phyloP scores from a whole-genome alignment of 768 basidiomycete species.

The Sarcomyxa edulis region DNA sequence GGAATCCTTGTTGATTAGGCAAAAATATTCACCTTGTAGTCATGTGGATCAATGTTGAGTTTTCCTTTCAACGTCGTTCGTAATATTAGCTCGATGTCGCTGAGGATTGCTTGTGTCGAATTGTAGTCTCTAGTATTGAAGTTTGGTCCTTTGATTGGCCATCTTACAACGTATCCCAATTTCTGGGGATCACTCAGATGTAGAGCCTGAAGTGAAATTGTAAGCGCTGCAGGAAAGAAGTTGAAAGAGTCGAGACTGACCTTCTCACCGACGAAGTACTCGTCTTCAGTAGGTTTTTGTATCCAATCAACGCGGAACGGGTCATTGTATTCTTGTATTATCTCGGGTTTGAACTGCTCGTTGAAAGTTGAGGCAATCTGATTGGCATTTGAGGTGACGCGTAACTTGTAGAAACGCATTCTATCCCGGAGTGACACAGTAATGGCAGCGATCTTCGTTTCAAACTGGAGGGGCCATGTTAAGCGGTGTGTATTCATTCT shows the following conservation, averaged over 20 bases:
- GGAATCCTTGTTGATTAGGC: not conserved
- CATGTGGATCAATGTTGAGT: constrained; percentile 43
- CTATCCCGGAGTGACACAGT: constrained; percentile 70
- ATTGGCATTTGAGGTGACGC: constrained; percentile 65
- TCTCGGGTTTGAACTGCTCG: constrained; percentile 77
- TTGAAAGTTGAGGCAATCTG: constrained; percentile 76
- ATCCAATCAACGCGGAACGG: constrained; percentile 85
- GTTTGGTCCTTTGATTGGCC: constrained; percentile 76
- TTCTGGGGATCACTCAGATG: constrained; percentile 62
- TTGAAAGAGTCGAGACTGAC: constrained; percentile 25
- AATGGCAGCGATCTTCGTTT: constrained; percentile 69
- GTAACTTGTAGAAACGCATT: constrained; percentile 83
- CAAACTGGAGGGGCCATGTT: constrained; percentile 44
- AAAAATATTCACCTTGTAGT: constrained; percentile 53
- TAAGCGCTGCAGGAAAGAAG: not conserved
- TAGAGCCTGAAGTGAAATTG: constrained; percentile 45
- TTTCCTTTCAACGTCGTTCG: constrained; percentile 54
- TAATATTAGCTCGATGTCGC: constrained; percentile 75
- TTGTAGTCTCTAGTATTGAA: constrained; percentile 82
- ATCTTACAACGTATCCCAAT: constrained; percentile 68
- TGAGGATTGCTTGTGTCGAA: constrained; percentile 63
- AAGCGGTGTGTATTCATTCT: not conserved
- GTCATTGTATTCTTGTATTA: constrained; percentile 83
- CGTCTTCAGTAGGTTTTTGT: constrained; percentile 39
- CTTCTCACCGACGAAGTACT: constrained; percentile 67